These are phyloP conservation scores for Aspergillus homomorphus DNA, from an alignment of 495 filamentous ascomycete species.

Conservation along the genomic window DNA sequence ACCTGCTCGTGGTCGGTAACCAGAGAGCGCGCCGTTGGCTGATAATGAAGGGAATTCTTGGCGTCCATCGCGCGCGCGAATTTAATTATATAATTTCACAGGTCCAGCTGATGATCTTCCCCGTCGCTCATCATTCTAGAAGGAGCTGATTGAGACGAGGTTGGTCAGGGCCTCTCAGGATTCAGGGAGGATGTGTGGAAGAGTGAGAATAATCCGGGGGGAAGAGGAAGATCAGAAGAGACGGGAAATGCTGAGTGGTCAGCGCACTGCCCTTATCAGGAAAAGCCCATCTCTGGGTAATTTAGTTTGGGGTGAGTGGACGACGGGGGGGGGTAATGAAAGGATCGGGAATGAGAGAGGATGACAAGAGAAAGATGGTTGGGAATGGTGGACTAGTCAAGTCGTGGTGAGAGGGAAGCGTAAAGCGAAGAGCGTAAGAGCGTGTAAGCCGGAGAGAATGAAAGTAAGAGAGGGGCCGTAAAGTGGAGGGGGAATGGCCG, in stretches of 20 bases:
- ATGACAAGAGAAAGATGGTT: neutral
- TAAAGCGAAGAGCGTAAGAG: neutral
- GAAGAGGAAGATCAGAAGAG: constrained; percentile 11
- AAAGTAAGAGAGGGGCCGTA: constrained; percentile 9
- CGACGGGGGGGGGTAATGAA: constrained; percentile 18
- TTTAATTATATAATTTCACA: constrained; percentile 20
- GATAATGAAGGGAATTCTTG: constrained; percentile 24
- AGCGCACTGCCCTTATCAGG: constrained; percentile 29
- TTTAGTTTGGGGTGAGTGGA: constrained; percentile 6
- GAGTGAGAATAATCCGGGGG: constrained; percentile 10
- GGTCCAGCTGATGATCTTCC: constrained; percentile 23
- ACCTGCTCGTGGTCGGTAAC: constrained; percentile 26
- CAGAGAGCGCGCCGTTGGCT: constrained; percentile 16
- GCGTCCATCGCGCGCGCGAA: constrained; percentile 32
- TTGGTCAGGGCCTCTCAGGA: neutral
- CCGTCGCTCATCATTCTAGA: constrained; percentile 20
- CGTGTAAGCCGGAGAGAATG: constrained; percentile 4
- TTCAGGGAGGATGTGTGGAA: constrained; percentile 3
- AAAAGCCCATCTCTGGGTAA: constrained; percentile 21
- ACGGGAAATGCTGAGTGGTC: constrained; percentile 27
- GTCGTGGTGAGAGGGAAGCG: neutral
- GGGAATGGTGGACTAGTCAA: neutral
- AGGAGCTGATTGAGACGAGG: neutral
- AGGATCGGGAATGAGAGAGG: neutral
- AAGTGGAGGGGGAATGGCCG: neutral